Percentiles rank a stretch among this genome's conserved stretches.
Evolutionary conservation across 805 yeast species (phyloP).

Genomic region (Ogataea nakhonphanomensis): DNA sequence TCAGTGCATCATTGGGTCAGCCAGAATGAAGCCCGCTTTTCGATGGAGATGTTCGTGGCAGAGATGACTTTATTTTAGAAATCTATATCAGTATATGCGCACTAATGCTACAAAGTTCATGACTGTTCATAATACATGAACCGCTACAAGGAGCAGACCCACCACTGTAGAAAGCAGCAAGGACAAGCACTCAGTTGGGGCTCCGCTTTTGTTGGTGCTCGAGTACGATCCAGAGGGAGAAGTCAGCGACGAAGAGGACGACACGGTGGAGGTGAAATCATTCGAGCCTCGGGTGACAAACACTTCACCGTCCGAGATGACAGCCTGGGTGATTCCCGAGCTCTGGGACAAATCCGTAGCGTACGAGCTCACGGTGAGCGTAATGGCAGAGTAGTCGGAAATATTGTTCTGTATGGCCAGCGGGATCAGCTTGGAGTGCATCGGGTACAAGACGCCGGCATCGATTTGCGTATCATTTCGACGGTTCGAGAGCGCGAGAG

Average conservation of each 20-base stretch:
- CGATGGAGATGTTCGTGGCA: slow-evolving; percentile 23
- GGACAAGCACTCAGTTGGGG: neutral
- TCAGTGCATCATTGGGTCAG: slow-evolving; percentile 47
- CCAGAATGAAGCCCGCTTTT: slow-evolving; percentile 15
- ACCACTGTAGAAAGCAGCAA: neutral
- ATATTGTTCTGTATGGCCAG: slow-evolving; percentile 27
- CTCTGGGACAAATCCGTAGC: slow-evolving; percentile 3
- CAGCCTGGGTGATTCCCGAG: slow-evolving; percentile 15
- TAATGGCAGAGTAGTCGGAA: slow-evolving; percentile 20
- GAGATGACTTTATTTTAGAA: neutral
- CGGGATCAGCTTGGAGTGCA: slow-evolving; percentile 32
- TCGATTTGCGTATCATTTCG: neutral
- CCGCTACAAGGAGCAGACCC: slow-evolving; percentile 1
- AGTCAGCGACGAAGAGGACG: slow-evolving; percentile 3
- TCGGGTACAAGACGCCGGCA: slow-evolving; percentile 16
- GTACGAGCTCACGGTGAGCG: slow-evolving; percentile 23
- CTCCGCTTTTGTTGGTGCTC: slow-evolving; percentile 2
- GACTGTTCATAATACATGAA: neutral
- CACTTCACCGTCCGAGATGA: slow-evolving; percentile 32
- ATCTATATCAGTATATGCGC: neutral
- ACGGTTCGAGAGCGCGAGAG: slow-evolving; percentile 47
- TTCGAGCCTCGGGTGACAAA: slow-evolving; percentile 12
- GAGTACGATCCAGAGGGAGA: slow-evolving; percentile 15
- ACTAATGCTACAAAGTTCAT: slow-evolving; percentile 1
- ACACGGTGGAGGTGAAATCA: neutral